phyloP scores from a whole-genome alignment of 78 protist genomes.

The Cavenderia fasciculata region DNA sequence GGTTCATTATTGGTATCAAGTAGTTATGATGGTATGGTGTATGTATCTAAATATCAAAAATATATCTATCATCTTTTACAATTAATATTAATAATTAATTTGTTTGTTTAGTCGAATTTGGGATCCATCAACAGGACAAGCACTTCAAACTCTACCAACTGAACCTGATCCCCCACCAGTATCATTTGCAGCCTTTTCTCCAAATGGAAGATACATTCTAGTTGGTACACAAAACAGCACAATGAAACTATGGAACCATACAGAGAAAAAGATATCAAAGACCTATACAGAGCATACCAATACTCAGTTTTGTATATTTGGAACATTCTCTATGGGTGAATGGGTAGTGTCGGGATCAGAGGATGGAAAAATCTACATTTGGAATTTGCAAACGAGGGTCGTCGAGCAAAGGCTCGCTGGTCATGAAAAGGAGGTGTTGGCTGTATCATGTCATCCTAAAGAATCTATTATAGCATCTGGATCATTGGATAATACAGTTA shows the following conservation, averaged over 20 bases:
- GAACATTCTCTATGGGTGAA: constrained; percentile 81
- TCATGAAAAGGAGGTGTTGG: constrained; percentile 87
- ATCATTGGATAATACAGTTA: constrained; percentile 81
- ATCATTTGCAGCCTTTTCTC: constrained; percentile 91
- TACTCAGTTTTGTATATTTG: constrained; percentile 83
- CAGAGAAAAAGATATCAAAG: constrained; percentile 82
- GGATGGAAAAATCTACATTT: constrained; percentile 86
- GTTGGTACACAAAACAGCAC: constrained; percentile 86
- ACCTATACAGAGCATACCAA: constrained; percentile 92
- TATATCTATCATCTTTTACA: not conserved
- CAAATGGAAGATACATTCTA: constrained; percentile 91
- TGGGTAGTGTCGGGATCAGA: constrained; percentile 89
- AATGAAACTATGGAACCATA: constrained; percentile 88
- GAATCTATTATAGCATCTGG: constrained; percentile 89
- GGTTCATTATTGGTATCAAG: constrained; percentile 92
- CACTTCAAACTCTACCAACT: constrained; percentile 88
- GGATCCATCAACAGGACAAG: constrained; percentile 92
- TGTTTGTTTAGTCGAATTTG: constrained; percentile 88
- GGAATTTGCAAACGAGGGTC: constrained; percentile 87
- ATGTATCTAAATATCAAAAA: not conserved
- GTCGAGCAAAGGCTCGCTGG: constrained; percentile 86
- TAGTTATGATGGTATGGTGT: constrained; percentile 89
- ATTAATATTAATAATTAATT: not conserved
- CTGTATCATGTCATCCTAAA: constrained; percentile 88
- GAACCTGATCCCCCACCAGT: constrained; percentile 87